Conservation (phyloP, 73 alveolate genomes). For the Paramecium pentaurelia region DNA sequence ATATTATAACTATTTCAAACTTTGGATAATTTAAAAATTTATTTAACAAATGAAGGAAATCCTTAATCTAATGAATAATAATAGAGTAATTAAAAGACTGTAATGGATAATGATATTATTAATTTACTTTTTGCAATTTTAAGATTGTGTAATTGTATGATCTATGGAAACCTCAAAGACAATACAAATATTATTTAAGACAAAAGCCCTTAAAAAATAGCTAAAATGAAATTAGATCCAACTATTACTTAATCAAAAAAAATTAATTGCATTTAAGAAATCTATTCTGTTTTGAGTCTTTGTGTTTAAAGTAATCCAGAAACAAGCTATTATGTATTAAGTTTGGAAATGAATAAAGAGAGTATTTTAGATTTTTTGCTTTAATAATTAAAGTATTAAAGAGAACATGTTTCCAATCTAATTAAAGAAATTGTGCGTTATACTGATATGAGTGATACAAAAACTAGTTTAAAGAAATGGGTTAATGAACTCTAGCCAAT, state of each 20-base stretch:
- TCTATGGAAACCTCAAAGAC: background rate
- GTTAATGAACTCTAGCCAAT: background rate
- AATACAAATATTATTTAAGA: background rate
- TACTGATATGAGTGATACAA: constrained; percentile 26
- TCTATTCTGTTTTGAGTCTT: background rate
- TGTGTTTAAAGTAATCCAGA: constrained; percentile 2
- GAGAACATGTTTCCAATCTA: background rate
- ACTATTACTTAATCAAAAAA: background rate
- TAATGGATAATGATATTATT: background rate
- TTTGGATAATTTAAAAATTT: background rate
- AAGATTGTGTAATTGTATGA: background rate
- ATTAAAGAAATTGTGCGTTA: constrained; percentile 14
- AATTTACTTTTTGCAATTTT: background rate
- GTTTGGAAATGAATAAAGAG: background rate
- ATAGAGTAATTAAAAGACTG: background rate
- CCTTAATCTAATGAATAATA: constrained; percentile 5
- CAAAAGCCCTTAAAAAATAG: constrained; percentile 31
- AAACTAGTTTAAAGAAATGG: background rate
- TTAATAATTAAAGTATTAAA: background rate
- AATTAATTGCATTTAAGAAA: constrained; percentile 8
- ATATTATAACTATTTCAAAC: background rate
- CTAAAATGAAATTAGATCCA: constrained; percentile 42
- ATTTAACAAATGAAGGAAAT: constrained; percentile 18
- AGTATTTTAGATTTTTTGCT: background rate
- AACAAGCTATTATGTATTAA: background rate